A percentile compares a stretch with the other conserved stretches of the same genome.
These are phyloP conservation scores for Albatrellus sp. DNA, from an alignment of 1,284 basidiomycete genomes.

Conservation along the genomic window DNA sequence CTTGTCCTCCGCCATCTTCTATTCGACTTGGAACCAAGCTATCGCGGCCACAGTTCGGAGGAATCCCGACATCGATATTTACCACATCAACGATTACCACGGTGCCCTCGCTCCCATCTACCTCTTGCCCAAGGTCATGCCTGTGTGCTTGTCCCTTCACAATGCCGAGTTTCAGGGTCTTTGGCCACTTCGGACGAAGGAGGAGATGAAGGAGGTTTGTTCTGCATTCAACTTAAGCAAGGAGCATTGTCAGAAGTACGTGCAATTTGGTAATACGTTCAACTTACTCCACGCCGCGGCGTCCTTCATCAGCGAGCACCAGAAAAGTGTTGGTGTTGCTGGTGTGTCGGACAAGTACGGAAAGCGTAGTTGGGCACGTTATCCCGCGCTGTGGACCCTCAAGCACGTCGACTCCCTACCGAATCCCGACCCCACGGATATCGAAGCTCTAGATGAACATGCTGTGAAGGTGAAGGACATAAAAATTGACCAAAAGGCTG, in stretches of 20 bases:
- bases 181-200: slow-evolving; percentile 89
- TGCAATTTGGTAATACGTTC: slow-evolving; percentile 94
- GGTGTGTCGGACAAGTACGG: slow-evolving; percentile 95
- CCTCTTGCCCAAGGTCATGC: slow-evolving; percentile 79
- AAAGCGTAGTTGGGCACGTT: slow-evolving; percentile 89
- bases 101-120: slow-evolving; percentile 85
- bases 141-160: slow-evolving; percentile 85
- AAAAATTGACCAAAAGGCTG: slow-evolving; percentile 68
- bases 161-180: slow-evolving; percentile 95
- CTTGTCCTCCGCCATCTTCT: slow-evolving; percentile 88
- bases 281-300: slow-evolving; percentile 87
- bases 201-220: slow-evolving; percentile 95
- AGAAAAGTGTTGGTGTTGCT: slow-evolving; percentile 85
- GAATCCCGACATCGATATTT: slow-evolving; percentile 77
- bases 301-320: slow-evolving; percentile 83
- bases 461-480: slow-evolving; percentile 64
- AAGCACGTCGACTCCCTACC: slow-evolving; percentile 91
- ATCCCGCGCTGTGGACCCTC: slow-evolving; percentile 88
- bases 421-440: slow-evolving; percentile 88
- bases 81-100: slow-evolving; percentile 87
- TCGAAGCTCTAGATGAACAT: slow-evolving; percentile 77
- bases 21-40: slow-evolving; percentile 94
- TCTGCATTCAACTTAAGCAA: slow-evolving; percentile 94
- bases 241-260: slow-evolving; percentile 88
- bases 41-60: slow-evolving; percentile 82